Base-by-base conservation (phyloP, 2,329 filamentous ascomycete species). In the Phyllosticta capitalensis region DNA sequence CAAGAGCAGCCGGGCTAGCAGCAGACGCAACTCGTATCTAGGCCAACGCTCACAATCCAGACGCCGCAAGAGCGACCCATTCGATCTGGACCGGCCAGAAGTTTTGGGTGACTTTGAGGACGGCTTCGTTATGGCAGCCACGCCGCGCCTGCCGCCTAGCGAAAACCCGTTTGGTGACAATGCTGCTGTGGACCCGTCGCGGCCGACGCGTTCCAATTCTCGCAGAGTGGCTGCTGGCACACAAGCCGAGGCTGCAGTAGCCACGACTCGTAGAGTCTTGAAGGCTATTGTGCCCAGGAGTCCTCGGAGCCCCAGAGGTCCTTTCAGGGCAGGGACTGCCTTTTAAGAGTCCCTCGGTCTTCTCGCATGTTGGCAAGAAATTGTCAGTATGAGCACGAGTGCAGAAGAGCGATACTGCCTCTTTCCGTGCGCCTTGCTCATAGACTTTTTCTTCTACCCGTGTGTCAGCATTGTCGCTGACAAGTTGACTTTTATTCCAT, bases 51-150 rank as follows among this genome's bases (percentile, higher is more conserved):
- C 38, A 6, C 38, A n/a, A n/a, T 52, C 55, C 14, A 66, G 64
- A n/a, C 67, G 70, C 33, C 68, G 72, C 14, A 70, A 74, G 49
- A 73, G 71, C 1, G 72, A 75, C 59, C 72, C 72, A 0, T 75
- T 75, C 52, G 72, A 75, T 59, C 68, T 75, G 14, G 72, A 75
- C 57, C 65, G 71, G 12, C 72, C 72, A 9, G 72, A 75, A 60
- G 68, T 75, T 9, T 64, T 75, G 9, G 68, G 69, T 0, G 71
- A n/a, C 17, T 45, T 45, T 45, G 38, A 19, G 5, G 38, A 45
- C 38, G 38, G 38, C 38, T 45, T 45, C 17, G 38, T 45, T 14
- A n/a, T 45, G 38, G 38, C 38, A 6, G 38, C 38, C 14, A 45
- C 38, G 17, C 38, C 38, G 38, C 38, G 38, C 14, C 14, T 45